Base-by-base conservation (phyloP, 1,139 yeast species). In the Nadsonia starkeyi-henricii region DNA sequence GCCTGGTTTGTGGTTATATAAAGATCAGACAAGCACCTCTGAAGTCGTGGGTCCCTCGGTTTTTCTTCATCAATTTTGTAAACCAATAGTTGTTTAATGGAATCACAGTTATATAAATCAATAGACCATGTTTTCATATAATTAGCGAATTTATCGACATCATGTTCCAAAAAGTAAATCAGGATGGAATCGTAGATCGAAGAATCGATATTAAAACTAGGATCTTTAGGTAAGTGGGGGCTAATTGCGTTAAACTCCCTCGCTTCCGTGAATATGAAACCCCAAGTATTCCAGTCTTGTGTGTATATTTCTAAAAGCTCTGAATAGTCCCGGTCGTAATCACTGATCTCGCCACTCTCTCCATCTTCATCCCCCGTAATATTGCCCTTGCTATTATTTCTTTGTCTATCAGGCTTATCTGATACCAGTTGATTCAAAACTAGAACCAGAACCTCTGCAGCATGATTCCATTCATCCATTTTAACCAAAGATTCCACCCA, bases 281-380 rank as follows among this genome's bases (percentile, higher is more conserved):
- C 66, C 81, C 88, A 81, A 36, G 67, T 67, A 48, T 76, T 76
- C 96, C 96, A 88, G 53, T 79, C 79, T 15, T 55, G 57, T 18
- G 50, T 44, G 30, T 51, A 48, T 2, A 47, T 46, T 3, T 46
- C 50, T 3, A 48, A 44, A 33, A 33, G 39, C 17, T 33, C 17
- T 13, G 4, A 13, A 13, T 33, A n/a, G 17, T 15, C 17, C 12
- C 12, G 17, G 17, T 33, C 17, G 12, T 13, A 13, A n/a, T 12
- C 12, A 13, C 39, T 15, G 3, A 33, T 33, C 15, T 33, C 39
- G 12, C 17, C 17, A 15, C 17, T n/a, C 4, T 33, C 17, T 33
- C 12, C 17, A 33, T 15, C 17, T 9, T 15, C 17, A 9, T n/a
- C n/a, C n/a, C n/a, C n/a, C n/a, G n/a, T n/a, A n/a, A 5, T 23